Evolutionary conservation across 2,329 filamentous ascomycete genomes (phyloP).

Genomic region (Sclerotinia nivalis): DNA sequence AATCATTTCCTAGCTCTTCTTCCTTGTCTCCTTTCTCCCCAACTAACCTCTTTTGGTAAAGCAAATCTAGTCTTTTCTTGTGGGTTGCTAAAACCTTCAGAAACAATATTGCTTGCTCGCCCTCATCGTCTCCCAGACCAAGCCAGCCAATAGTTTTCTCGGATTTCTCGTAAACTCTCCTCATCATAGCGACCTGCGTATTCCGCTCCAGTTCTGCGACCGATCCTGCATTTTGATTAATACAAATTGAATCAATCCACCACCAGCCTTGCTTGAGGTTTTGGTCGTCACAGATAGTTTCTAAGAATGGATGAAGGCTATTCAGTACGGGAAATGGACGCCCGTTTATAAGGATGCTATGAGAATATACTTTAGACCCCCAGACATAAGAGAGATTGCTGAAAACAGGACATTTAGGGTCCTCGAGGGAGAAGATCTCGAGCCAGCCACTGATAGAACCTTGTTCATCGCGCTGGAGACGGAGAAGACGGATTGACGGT

Average conservation of each 20-base stretch:
- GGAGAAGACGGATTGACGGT: conserved; percentile 20
- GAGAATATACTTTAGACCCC: background rate
- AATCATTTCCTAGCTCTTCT: background rate
- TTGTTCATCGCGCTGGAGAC: conserved; percentile 5
- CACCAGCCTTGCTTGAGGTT: background rate
- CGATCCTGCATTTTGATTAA: background rate
- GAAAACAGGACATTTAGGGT: background rate
- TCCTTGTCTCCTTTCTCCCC: background rate
- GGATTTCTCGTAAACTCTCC: background rate
- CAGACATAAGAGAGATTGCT: background rate
- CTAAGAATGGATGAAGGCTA: conserved; percentile 1
- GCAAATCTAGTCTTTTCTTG: background rate
- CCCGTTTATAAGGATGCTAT: background rate
- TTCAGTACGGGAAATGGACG: background rate
- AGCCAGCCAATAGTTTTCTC: conserved; percentile 4
- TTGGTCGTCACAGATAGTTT: background rate
- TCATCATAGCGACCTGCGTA: conserved; percentile 4
- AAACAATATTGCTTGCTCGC: background rate
- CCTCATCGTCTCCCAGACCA: background rate
- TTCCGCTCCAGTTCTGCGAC: conserved; percentile 2
- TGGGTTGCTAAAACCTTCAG: background rate
- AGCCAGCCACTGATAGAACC: conserved; percentile 21
- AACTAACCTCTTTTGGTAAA: background rate
- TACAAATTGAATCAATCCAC: conserved; percentile 17
- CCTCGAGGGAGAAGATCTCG: background rate